Base-by-base conservation (phyloP, 345 rosid species). In the Eucalyptus curtisii region DNA sequence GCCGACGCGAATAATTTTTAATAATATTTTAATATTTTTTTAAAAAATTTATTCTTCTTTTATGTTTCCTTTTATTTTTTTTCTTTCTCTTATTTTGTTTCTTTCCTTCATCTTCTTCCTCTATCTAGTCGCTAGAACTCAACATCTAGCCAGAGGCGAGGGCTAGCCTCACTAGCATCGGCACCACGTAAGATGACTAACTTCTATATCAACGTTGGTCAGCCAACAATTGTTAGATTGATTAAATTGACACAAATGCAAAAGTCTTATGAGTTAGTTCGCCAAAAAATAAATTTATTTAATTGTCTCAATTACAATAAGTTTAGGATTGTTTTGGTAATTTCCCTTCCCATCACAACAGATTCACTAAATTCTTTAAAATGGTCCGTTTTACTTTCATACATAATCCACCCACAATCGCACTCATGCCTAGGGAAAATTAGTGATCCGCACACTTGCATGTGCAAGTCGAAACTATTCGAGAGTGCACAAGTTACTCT, bases 1-100 rank as follows among this genome's bases (percentile, higher is more conserved):
- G 1, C 1, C 0, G 1, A 24, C 0, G 1, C 1, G 0, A 55
- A 55, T 10, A 24, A 55, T 24, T 55, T 55, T 55, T 4, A 10
- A 55, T 55, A 24, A 55, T 24, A 22, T 55, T 55, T 24, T 24
- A 1, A 55, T 10, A 55, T 22, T 24, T 24, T 24, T 10, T 2
- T 24, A 4, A 22, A 53, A 50, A 52, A 52, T 1, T 7, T 19
- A 52, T 52, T 52, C 10, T 52, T 52, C 55, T 3, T 19, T 52
- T 7, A 19, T 52, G 2, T 52, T 52, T 49, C 17, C 7, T 49
- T 49, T 15, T 49, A 49, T 49, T 49, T 49, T 14, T 42, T 50
- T 6, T 50, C 1, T 16, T 7, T 52, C 4, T 7, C 1, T 4
- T 2, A 4, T 55, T 55, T 4, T 10, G 0, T 24, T 22, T 55